Conservation (phyloP, 768 basidiomycete genomes). For the Suillus placidus region DNA sequence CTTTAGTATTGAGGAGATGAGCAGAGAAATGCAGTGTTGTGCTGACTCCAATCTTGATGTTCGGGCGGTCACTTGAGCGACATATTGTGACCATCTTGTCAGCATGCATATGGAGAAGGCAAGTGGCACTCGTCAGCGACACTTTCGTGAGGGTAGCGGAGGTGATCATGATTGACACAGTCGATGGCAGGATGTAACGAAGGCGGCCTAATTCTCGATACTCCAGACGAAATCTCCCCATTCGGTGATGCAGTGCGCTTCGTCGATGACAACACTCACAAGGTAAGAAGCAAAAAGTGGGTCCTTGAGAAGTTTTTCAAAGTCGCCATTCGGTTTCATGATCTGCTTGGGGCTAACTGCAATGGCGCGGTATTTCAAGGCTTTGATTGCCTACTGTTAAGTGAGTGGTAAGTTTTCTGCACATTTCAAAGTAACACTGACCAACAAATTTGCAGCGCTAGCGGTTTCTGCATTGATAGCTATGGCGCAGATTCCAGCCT, state of each 20-base stretch:
- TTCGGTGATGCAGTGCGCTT: constrained; percentile 25
- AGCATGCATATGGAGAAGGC: constrained; percentile 22
- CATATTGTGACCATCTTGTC: constrained; percentile 17
- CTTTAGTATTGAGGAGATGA: too few species aligned
- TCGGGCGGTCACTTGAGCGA: constrained; percentile 36
- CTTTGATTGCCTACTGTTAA: constrained; percentile 7
- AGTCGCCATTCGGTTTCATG: constrained; percentile 15
- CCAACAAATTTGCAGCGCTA: constrained; percentile 20
- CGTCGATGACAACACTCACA: constrained; percentile 20
- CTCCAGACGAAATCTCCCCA: constrained; percentile 39
- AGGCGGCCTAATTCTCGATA: constrained; percentile 33
- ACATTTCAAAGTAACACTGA: constrained; percentile 6
- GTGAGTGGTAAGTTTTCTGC: background rate
- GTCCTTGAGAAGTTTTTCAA: constrained; percentile 14
- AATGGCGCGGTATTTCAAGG: constrained; percentile 9
- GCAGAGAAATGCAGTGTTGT: too few species aligned
- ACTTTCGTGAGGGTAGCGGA: constrained; percentile 38
- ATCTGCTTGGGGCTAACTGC: constrained; percentile 16
- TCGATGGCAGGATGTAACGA: constrained; percentile 31
- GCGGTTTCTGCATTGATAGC: constrained; percentile 22
- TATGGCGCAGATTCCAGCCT: constrained; percentile 21
- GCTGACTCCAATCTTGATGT: constrained; percentile 33
- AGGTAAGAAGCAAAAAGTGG: constrained; percentile 17
- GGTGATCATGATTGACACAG: constrained; percentile 33
- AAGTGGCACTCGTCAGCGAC: constrained; percentile 26